Evolutionary conservation across 208 protist species (phyloP), one percentile per base, ranked within the genome.

Genomic region (Wallacemonas sp.): DNA sequence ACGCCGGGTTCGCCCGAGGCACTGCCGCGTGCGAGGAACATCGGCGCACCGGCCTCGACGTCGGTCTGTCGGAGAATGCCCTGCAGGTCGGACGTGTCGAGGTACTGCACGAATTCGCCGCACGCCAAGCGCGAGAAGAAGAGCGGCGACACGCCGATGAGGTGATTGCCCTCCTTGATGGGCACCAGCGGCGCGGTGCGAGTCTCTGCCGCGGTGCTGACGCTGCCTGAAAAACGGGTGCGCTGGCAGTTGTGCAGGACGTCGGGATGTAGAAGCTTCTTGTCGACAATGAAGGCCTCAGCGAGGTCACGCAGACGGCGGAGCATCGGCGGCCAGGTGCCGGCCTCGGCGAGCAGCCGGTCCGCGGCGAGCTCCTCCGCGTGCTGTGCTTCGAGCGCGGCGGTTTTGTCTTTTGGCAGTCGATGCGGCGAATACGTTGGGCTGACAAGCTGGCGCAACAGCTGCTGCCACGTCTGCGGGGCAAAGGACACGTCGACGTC

Each of bases 371-470:
- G 67, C n/a, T 65, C 57, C 30, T 69, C 60, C 2, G 30, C 46
- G 13, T n/a, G 54, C 46, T 26, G 34, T 19, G 53, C 64, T 21
- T 57, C 53, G 15, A 45, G 27, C 42, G 57, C 53, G 45, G 64
- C 32, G 67, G 76, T 61, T 44, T 64, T 68, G n/a, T 68, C 63
- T 9, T 73, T 68, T 0, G 85, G 73, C 19, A 92, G 65, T 0
- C 73, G 82, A 60, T 95, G 89, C 38, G 83, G 81, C 13, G 83
- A 88, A 77, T 89, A 95, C 32, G 77, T 74, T 0, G 72, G 63
- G 27, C 71, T 54, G 33, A 92, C 85, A 37, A 95, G 68, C 41
- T 83, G 48, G 0, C 75, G 75, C 27, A 95, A 69, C 30, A 92
- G 79, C 52, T 71, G 61, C 58, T 87, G 72, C 55, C 78, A 86